Evolutionary conservation across 179 eudicot genomes (phyloP), one percentile per base, ranked within the genome.

Genomic region (Gypsophila paniculata): DNA sequence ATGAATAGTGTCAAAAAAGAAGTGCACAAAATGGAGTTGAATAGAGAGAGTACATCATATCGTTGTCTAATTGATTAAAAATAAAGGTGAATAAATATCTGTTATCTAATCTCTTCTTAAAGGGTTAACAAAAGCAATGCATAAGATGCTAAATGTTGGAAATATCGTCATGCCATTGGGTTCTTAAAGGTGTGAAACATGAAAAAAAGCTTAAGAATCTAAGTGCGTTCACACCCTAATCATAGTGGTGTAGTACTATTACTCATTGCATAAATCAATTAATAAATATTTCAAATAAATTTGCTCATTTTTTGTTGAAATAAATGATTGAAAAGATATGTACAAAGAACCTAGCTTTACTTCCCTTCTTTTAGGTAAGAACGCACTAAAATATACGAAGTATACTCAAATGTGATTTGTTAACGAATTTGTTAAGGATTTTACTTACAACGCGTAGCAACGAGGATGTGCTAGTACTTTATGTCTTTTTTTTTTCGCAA

Each of bases 81-180:
- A 42, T 42, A 42, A 42, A 42, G 46, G 46, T 42, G 46, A 42
- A 6, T 42, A 42, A 42, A 42, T 42, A 9, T 42, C 6, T 42
- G 11, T 42, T 42, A 42, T 6, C 11, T 42, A 42, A 2, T 42
- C 46, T 6, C 46, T 42, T 42, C 6, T 42, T 42, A 42, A 42
- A 42, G 11, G 8, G 11, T 42, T 42, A 42, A 9, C 46, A 29
- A 29, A 29, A 29, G 34, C 4, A 29, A 29, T 29, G 34, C 4
- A 17, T 10, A 36, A 63, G 67, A 63, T 63, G 67, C 67, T n/a
- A 36, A 34, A 36, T 63, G 46, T 63, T 12, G 67, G 67, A 63
- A 39, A 63, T 6, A n/a, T 62, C 8, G 48, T 62, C 66, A 62
- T 38, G 34, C 66, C 46, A 32, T 62, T 34, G 34, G 22, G 66